Conservation (phyloP, 176 grass and related monocot genomes). For the Phoenix dactylifera region DNA sequence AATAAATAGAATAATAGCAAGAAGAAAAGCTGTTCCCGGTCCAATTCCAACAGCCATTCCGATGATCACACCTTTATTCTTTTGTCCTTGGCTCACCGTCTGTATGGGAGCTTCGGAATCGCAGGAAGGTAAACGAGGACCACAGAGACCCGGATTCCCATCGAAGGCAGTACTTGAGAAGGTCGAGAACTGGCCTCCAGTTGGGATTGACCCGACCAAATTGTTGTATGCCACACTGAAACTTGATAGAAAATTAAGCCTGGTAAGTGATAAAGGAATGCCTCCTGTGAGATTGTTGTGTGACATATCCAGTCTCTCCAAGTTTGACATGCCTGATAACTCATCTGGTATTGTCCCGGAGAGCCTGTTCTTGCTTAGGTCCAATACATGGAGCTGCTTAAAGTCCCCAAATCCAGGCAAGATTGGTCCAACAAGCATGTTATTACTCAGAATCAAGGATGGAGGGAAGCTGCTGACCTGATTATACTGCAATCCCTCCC, state of each 20-base stretch:
- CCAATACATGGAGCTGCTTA: constrained; percentile 61
- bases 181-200: constrained; percentile 77
- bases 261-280: too few species aligned
- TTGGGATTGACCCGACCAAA: constrained; percentile 59
- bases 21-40: constrained; percentile 50
- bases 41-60: constrained; percentile 57
- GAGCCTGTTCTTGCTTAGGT: constrained; percentile 65
- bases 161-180: constrained; percentile 68
- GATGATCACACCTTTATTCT: constrained; percentile 53
- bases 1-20: constrained; percentile 43
- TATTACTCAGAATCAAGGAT: constrained; percentile 67
- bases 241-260: too few species aligned
- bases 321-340: constrained; percentile 69
- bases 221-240: too few species aligned
- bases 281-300: too few species aligned
- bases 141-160: constrained; percentile 75
- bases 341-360: constrained; percentile 67
- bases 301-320: constrained; percentile 80
- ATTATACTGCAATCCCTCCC: constrained; percentile 85
- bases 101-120: constrained; percentile 19
- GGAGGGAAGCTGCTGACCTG: constrained; percentile 96
- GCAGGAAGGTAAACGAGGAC: constrained; percentile 23
- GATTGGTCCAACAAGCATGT: constrained; percentile 60
- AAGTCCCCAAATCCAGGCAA: constrained; percentile 57
- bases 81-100: constrained; percentile 23